Evolutionary conservation across 2,329 filamentous ascomycete species (phyloP), one percentile per base, ranked within the genome.

Genomic region (Sphaerulina musiva): DNA sequence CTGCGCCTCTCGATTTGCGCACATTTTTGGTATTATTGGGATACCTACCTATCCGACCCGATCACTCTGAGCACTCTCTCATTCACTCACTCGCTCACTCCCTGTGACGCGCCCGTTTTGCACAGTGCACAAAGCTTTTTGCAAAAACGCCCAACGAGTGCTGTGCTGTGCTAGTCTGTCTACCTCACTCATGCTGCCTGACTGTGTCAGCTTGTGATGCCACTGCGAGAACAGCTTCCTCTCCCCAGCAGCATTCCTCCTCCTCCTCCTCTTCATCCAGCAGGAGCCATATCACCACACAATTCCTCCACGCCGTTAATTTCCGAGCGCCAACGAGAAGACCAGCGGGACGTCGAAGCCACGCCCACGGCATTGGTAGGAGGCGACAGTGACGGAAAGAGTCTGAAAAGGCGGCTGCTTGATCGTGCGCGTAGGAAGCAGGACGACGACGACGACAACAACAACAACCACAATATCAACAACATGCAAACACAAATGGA

Each of bases 231-330:
- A 34, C 31, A 39, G 29, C 50, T 46, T 14, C 36, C 50, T 36
- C 38, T 46, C 26, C 36, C 32, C 49, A 29, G 26, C 26, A 29
- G 26, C 26, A 29, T 29, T 29, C 26, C 26, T 29, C 26, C 5
- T 29, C 26, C 26, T 29, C 26, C 26, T 29, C 4, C 26, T 29
- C 26, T 7, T 29, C 3, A 20, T 20, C 26, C 26, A 20, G 20
- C 20, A 20, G 20, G 20, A 20, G 51, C 45, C 46, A 58, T 59
- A 23, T 59, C 56, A 48, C 56, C 59, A 55, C 59, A 57, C 47
- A 57, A 57, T 47, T 61, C 59, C 23, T 53, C 56, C 29, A 55
- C 59, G 46, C 59, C 56, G 36, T 51, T 61, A 46, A 61, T 61
- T 43, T 42, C 59, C 10, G 48, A 52, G 17, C 31, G 44, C 20